Base-by-base conservation (phyloP, 768 basidiomycete genomes). In the Heimioporus sp. region DNA sequence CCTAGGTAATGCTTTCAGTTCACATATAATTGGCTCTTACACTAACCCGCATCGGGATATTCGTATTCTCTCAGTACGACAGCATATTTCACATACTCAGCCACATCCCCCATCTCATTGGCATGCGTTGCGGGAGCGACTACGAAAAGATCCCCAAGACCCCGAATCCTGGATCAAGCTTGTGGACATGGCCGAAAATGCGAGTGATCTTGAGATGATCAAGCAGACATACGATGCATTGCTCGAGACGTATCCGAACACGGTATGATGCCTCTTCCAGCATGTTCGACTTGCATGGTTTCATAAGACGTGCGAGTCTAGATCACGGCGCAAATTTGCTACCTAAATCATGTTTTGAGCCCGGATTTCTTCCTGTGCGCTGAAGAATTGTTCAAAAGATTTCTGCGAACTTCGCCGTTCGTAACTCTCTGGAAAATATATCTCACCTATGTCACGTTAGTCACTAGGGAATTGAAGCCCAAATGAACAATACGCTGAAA, bases 351-450 rank as follows among this genome's bases (percentile, higher is more conserved):
- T 59, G 89, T 86, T 63, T 64, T 90, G 70, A 74, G 82, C 67
- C 78, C 80, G 39, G 71, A 79, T 19, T 78, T 83, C 19, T 90
- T 89, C 69, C 76, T 79, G 51, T 82, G 83, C 61, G 94, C 91
- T 19, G 92, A 96, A 72, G 80, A 80, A 10, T 72, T 98, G n/a
- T 98, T 98, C 76, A 89, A 86, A 62, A 81, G 83, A 48, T 98
- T 92, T 65, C 72, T 98, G 51, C 84, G 82, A 63, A 81, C 82
- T 16, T 92, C 92, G 0, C 90, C 93, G 7, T 87, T 86, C 48
- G 92, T 95, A 56, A 89, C 92, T 54, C 76, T 98, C 3, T 96
- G 92, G 90, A 88, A 84, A 65, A 91, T 90, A 64, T 99, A 99
- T 71, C 75, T 99, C 56, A 86, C 85, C 41, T 98, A 96, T 70